A percentile compares a stretch with the other conserved stretches of the same genome.
Conservation (phyloP, 805 yeast genomes). For the Zygosaccharomyces bisporus region DNA sequence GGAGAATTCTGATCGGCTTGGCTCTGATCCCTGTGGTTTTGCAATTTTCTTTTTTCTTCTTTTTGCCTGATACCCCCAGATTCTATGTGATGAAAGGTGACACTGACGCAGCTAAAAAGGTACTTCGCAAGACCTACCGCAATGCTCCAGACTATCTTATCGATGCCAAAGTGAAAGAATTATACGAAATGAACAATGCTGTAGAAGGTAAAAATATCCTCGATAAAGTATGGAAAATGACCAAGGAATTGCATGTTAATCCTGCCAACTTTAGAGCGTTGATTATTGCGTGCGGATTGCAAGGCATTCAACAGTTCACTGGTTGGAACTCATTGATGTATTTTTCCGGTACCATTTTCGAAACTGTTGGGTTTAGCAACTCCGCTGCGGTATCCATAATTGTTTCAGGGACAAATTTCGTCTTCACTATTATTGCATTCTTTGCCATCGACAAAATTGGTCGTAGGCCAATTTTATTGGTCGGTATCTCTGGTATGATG, state of each 20-base stretch:
- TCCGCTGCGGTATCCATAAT: conserved; percentile 94
- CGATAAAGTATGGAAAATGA: conserved; percentile 53
- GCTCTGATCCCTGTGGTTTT: conserved; percentile 81
- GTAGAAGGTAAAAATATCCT: conserved; percentile 48
- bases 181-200: conserved; percentile 45
- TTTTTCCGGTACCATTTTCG: conserved; percentile 87
- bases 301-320: conserved; percentile 94
- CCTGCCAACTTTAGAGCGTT: conserved; percentile 87
- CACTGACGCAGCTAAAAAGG: conserved; percentile 60
- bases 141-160: conserved; percentile 62
- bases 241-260: conserved; percentile 57
- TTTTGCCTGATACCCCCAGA: conserved; percentile 95
- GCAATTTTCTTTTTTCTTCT: conserved; percentile 72
- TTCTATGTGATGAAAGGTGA: conserved; percentile 71
- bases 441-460: conserved; percentile 84
- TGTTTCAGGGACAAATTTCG: conserved; percentile 90
- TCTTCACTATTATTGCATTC: conserved; percentile 82
- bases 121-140: conserved; percentile 58
- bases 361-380: conserved; percentile 82
- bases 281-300: conserved; percentile 85
- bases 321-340: conserved; percentile 97
- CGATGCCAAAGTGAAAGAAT: conserved; percentile 63
- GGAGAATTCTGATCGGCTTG: conserved; percentile 90
- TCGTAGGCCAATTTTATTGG: conserved; percentile 72
- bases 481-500: conserved; percentile 85